These are phyloP conservation scores for Cladosporium sp. DNA, from an alignment of 2,329 filamentous ascomycete species.

Conservation along the genomic window DNA sequence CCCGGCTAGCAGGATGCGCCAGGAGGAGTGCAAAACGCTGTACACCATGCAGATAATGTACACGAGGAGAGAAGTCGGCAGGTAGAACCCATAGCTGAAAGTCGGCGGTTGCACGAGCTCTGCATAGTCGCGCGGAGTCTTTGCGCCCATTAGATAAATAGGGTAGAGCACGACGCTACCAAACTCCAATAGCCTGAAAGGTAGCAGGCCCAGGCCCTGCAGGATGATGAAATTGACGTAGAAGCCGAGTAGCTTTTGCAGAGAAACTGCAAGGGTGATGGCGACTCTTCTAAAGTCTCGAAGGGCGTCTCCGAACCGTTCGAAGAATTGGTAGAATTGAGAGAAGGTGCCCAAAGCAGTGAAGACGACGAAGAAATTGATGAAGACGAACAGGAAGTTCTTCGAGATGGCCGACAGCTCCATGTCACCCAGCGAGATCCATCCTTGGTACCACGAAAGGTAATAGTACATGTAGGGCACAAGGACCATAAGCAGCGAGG, in stretches of 20 bases:
- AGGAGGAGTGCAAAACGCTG: constrained; percentile 74
- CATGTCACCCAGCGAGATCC: constrained; percentile 90
- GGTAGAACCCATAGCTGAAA: constrained; percentile 94
- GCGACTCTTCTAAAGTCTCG: constrained; percentile 76
- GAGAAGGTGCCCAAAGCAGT: constrained; percentile 72
- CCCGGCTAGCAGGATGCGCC: constrained; percentile 74
- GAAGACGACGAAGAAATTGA: constrained; percentile 96
- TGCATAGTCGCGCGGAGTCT: constrained; percentile 82
- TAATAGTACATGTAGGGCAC: constrained; percentile 95
- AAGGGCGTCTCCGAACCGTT: constrained; percentile 63
- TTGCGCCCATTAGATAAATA: constrained; percentile 68
- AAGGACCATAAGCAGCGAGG: constrained; percentile 80
- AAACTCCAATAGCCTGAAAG: constrained; percentile 84
- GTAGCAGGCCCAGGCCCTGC: constrained; percentile 88
- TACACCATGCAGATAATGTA: constrained; percentile 96
- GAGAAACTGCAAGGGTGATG: constrained; percentile 64
- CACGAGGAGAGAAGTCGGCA: constrained; percentile 85
- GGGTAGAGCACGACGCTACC: constrained; percentile 81
- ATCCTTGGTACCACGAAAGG: constrained; percentile 84
- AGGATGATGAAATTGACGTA: constrained; percentile 93
- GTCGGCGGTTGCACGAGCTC: constrained; percentile 74
- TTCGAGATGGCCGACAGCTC: constrained; percentile 94
- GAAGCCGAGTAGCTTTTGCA: constrained; percentile 71
- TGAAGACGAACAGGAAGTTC: constrained; percentile 97
- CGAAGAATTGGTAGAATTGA: constrained; percentile 58